Conservation (phyloP, 2,329 filamentous ascomycete genomes). For the Arthrobotrys sphaeroides region DNA sequence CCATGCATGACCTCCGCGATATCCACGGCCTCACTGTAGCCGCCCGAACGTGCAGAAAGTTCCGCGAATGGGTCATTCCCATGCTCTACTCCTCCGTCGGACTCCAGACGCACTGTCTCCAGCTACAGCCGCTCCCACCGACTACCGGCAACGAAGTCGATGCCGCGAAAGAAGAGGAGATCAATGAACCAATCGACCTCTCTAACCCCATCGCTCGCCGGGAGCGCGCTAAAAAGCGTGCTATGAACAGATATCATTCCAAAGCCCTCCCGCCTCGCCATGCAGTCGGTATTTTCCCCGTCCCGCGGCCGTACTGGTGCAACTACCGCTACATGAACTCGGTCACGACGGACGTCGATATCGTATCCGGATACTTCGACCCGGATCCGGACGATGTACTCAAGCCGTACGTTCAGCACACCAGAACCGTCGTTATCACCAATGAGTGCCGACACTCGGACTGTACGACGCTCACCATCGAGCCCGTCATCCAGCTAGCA, state of each 20-base stretch:
- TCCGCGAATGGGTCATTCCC: conserved; percentile 41
- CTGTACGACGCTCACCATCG: conserved; percentile 48
- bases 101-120: conserved; percentile 49
- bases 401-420: conserved; percentile 48
- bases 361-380: conserved; percentile 49
- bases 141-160: conserved; percentile 39
- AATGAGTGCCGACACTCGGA: conserved; percentile 50
- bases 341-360: conserved; percentile 42
- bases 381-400: conserved; percentile 17
- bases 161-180: conserved; percentile 16
- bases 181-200: conserved; percentile 22
- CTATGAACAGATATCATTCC: conserved; percentile 34
- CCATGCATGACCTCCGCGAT: conserved; percentile 50
- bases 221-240: conserved; percentile 37
- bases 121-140: conserved; percentile 38
- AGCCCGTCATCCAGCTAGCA: conserved; percentile 43
- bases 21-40: conserved; percentile 46
- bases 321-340: conserved; percentile 52
- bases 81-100: conserved; percentile 51
- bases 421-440: conserved; percentile 42
- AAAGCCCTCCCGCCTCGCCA: conserved; percentile 33
- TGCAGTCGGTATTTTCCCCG: conserved; percentile 48
- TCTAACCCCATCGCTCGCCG: conserved; percentile 12
- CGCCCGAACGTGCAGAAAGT: conserved; percentile 40
- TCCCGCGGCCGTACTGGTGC: conserved; percentile 50